Evolutionary conservation across 2,329 filamentous ascomycete species (phyloP).

Genomic region (Macrophomina phaseolina): DNA sequence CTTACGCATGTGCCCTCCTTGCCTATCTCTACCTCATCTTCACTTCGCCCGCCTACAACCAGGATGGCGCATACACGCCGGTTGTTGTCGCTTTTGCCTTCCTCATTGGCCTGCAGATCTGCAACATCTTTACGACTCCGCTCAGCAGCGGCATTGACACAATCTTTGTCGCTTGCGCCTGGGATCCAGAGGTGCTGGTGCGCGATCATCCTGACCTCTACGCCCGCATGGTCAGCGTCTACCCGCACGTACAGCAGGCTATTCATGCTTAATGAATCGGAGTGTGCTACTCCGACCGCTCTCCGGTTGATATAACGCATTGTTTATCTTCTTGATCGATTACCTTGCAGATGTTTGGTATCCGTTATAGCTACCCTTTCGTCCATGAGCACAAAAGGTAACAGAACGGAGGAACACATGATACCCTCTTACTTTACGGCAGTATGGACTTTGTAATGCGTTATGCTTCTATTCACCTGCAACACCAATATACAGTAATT

Average conservation of each 20-base stretch:
- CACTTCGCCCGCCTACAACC: slow-evolving; percentile 81
- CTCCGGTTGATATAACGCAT: neutral
- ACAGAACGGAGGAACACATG: slow-evolving; percentile 11
- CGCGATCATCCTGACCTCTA: slow-evolving; percentile 83
- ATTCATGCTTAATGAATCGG: slow-evolving; percentile 61
- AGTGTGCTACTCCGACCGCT: too few relatives aligned
- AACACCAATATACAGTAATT: neutral
- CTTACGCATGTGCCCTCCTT: slow-evolving; percentile 79
- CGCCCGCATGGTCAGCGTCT: slow-evolving; percentile 76
- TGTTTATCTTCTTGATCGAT: neutral
- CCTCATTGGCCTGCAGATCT: slow-evolving; percentile 87
- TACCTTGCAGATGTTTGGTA: neutral
- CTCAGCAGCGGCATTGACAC: slow-evolving; percentile 89
- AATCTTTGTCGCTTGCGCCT: slow-evolving; percentile 80
- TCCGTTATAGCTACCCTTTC: neutral
- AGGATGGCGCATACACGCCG: slow-evolving; percentile 69
- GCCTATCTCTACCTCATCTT: slow-evolving; percentile 87
- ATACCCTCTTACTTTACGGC: slow-evolving; percentile 5
- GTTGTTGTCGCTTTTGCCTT: slow-evolving; percentile 86
- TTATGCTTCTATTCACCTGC: neutral
- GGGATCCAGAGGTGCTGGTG: slow-evolving; percentile 75
- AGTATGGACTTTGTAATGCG: slow-evolving; percentile 1
- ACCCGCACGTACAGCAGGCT: slow-evolving; percentile 80
- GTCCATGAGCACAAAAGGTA: neutral
- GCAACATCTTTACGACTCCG: slow-evolving; percentile 87